A percentile compares a stretch with the other conserved stretches of the same genome.
Evolutionary conservation across 768 basidiomycete species (phyloP).

Genomic region (Leccinum incarnatum): DNA sequence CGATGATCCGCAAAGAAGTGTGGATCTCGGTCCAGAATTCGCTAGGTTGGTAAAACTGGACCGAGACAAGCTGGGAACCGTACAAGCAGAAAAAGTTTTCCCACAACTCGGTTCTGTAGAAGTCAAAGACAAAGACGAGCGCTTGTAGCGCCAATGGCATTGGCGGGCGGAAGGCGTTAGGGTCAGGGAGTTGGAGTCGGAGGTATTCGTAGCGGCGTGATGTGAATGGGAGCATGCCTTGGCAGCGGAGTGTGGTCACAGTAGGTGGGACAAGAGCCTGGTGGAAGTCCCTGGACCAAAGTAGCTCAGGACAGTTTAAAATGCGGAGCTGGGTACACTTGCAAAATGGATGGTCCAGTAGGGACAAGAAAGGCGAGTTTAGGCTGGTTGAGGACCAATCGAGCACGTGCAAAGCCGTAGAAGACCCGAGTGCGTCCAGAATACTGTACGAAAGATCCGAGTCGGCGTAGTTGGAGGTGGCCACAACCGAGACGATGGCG

Average conservation of each 20-base stretch:
- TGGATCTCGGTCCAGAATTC: neutral
- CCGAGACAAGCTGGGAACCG: neutral
- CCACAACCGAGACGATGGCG: neutral
- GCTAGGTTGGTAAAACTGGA: neutral
- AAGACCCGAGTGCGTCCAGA: neutral
- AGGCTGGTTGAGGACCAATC: neutral
- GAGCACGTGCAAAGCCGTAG: neutral
- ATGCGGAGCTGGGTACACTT: neutral
- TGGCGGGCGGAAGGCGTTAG: neutral
- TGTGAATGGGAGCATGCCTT: neutral
- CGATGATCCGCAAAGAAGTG: constrained; percentile 6
- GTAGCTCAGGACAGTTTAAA: neutral
- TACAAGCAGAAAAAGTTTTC: neutral
- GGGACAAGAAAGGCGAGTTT: neutral
- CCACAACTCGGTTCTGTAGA: neutral
- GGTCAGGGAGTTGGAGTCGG: neutral
- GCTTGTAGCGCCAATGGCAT: neutral
- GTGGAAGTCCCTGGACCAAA: neutral
- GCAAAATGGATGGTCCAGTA: neutral
- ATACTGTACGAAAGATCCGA: neutral
- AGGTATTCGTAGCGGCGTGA: neutral
- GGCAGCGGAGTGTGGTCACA: neutral
- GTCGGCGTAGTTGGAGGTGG: neutral
- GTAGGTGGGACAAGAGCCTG: neutral
- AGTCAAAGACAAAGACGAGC: neutral